Base-by-base conservation (phyloP, 179 eudicot species). In the Pouteria campechiana region DNA sequence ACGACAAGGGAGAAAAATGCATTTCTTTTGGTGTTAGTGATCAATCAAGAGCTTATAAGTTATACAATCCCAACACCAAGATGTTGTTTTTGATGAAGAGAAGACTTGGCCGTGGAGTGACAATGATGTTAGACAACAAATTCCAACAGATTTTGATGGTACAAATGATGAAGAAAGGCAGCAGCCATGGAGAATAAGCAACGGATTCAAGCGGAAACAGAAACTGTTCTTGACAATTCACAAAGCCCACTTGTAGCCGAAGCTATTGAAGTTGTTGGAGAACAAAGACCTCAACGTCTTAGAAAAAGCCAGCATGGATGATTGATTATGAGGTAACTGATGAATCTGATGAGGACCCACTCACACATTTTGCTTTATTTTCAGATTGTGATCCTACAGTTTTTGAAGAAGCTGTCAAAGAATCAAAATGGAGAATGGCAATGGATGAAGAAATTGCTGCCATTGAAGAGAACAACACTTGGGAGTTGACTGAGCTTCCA, bases 261-360 rank as follows among this genome's bases (percentile, higher is more conserved):
- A n/a, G n/a, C n/a, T n/a, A n/a, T n/a, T n/a, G n/a, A n/a, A n/a
- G n/a, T n/a, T n/a, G n/a, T n/a, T 20, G 14, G 3, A 20, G 3
- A 17, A n/a, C 28, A 47, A 21, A 1, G 13, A 11, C 13, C 42
- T 23, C 37, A 6, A 10, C 53, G 32, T 4, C 20, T 16, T 34
- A 20, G 32, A 33, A 48, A 14, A 18, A 33, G 42, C 32, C 32
- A 8, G 32, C 31, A n/a, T 48, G 42, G 42, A 48, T 48, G 32
- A 30, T 7, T 2, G 41, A 48, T 13, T 48, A 35, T 48, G 32
- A 35, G 41, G 53, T 48, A 48, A 33, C 31, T 35, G 42, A 25
- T 1, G 10, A n/a, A n/a, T n/a, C n/a, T n/a, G n/a, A n/a, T n/a
- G n/a, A n/a, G n/a, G n/a, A n/a, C n/a, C n/a, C n/a, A n/a, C n/a